Base-by-base conservation (phyloP, 1,284 basidiomycete genomes). In the Lignosus rhinocerotis region DNA sequence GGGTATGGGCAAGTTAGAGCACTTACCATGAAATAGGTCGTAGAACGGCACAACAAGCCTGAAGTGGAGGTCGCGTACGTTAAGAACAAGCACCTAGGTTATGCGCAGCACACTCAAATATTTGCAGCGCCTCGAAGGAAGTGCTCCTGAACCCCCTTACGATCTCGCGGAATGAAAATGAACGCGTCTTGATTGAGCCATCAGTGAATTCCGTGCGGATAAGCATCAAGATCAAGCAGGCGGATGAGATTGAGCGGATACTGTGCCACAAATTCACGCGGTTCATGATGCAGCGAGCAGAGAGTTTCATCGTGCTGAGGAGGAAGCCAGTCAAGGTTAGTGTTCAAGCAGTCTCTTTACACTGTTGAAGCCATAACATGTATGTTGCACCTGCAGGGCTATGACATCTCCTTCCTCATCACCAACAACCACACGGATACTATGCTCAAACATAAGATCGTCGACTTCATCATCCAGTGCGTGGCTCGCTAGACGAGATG, bases 371-470 rank as follows among this genome's bases (percentile, higher is more conserved):
- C 48, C 42, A 7, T 43, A 19, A 33, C 21, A 45, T 17, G 17
- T 8, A 17, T 59, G 52, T 43, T 67, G 14, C 2, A n/a, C 38
- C 12, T 12, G 25, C 11, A 96, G 92, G 94, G 96, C 58, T 99
- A 97, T 69, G 97, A 99, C 69, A 99, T 99, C 66, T 96, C 93
- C 6, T 99, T 99, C 83, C 80, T 99, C 63, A 97, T 99, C 73
- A 98, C 97, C 58, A 98, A 98, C 76, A 89, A 89, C 62, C 95
- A 99, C 73, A 87, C 94, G 25, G 96, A 99, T 73, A 93, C 92
- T 2, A 97, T 99, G 95, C 81, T 98, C 67, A 99, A 99, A 79
- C 96, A 99, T 77, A 99, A 98, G 80, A 90, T 99, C 55, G 97
- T 99, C 45, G 97, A 99, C 77, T 99, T 99, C 77, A 97, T 99